These are phyloP conservation scores for Kurtzmaniella quercitrusa DNA, from an alignment of 1,139 yeast genomes.

Conservation along the genomic window DNA sequence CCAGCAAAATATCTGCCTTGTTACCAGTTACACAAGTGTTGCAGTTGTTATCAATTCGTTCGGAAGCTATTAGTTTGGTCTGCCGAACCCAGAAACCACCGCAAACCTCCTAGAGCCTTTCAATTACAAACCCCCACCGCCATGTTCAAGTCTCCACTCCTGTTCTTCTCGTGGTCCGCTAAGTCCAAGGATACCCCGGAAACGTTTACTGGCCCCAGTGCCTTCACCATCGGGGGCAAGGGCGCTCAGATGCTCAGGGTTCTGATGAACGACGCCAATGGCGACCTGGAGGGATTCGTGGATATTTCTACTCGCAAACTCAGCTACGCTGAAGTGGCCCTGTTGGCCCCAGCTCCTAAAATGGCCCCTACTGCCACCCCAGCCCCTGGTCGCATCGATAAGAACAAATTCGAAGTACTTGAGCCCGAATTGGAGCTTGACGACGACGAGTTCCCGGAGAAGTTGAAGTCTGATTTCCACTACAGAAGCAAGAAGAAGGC, in stretches of 20 bases:
- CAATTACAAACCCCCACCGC: not conserved
- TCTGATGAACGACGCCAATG: constrained; percentile 29
- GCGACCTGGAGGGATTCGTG: constrained; percentile 30
- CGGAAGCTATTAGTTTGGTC: not conserved
- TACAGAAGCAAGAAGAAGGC: constrained; percentile 12
- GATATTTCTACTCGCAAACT: constrained; percentile 34
- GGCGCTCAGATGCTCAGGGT: constrained; percentile 22
- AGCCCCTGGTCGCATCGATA: constrained; percentile 7
- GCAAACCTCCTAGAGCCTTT: too few species aligned
- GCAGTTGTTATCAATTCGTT: not conserved
- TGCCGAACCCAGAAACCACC: not conserved
- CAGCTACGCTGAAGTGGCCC: constrained; percentile 45
- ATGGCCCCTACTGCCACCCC: constrained; percentile 10
- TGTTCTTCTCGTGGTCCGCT: constrained; percentile 6
- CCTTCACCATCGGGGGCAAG: constrained; percentile 6
- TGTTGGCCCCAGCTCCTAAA: constrained; percentile 17
- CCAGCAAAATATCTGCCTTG: not conserved
- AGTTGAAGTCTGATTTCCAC: constrained; percentile 17
- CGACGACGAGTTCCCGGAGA: constrained; percentile 12
- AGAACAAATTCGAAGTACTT: constrained; percentile 7
- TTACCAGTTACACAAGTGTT: not conserved
- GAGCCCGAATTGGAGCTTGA: not conserved
- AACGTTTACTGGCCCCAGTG: constrained; percentile 1
- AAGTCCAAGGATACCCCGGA: constrained; percentile 3
- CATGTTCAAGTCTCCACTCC: constrained; percentile 8